Evolutionary conservation across 2,329 filamentous ascomycete genomes (phyloP).

Genomic region (Trichoderma sp.): DNA sequence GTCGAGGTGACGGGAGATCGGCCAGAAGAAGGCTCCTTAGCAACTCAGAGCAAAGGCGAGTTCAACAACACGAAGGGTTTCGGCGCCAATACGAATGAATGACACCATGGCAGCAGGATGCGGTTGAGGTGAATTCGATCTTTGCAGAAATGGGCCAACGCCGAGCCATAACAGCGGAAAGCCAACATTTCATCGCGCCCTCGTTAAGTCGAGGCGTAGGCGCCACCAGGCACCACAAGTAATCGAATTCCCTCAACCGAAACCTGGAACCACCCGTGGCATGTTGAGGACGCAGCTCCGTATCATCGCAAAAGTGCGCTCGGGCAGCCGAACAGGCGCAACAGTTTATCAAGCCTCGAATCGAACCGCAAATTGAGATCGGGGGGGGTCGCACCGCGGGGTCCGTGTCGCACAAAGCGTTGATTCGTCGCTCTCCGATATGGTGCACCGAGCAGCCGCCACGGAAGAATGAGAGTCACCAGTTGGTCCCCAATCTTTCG

Average conservation of each 20-base stretch:
- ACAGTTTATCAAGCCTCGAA: background rate
- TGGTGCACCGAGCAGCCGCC: background rate
- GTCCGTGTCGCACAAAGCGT: slow-evolving; percentile 27
- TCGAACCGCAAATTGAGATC: background rate
- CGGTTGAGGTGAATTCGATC: background rate
- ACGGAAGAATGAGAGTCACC: background rate
- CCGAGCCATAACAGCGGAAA: background rate
- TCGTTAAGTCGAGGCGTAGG: background rate
- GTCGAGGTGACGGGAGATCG: too few relatives aligned
- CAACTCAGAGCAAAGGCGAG: background rate
- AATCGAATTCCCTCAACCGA: background rate
- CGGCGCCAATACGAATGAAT: background rate
- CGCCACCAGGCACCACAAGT: background rate
- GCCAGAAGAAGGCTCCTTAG: background rate
- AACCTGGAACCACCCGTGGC: background rate
- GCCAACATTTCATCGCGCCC: background rate
- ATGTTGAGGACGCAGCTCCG: background rate
- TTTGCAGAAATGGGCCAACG: background rate
- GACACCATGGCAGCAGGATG: background rate
- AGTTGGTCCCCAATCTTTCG: background rate
- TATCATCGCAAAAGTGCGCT: background rate
- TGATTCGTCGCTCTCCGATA: background rate
- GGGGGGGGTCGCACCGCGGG: slow-evolving; percentile 21
- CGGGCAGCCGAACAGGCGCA: background rate
- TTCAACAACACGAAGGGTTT: background rate